Conservation (phyloP, 495 filamentous ascomycete species). For the Annulohypoxylon bovei region DNA sequence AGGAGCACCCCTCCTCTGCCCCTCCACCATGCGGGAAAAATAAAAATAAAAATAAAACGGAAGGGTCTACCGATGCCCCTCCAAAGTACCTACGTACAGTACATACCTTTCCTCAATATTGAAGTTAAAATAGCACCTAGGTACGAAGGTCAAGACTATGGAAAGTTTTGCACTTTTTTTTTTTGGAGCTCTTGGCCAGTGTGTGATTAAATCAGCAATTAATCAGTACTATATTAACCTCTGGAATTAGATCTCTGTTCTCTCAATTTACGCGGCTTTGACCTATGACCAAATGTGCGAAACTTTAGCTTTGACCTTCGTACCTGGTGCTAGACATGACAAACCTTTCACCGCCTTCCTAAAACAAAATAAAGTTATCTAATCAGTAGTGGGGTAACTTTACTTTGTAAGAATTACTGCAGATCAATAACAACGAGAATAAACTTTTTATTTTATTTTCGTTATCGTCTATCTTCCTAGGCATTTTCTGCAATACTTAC, state of each 20-base stretch:
- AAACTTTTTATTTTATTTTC: constrained; percentile 12
- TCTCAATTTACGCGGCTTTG: too few relatives aligned
- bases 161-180: too few relatives aligned
- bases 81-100: constrained; percentile 7
- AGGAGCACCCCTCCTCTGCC: neutral
- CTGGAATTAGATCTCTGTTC: too few relatives aligned
- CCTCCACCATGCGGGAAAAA: neutral
- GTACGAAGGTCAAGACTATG: too few relatives aligned
- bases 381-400: constrained; percentile 30
- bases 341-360: constrained; percentile 20
- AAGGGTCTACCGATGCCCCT: constrained; percentile 16
- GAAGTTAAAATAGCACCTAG: too few relatives aligned
- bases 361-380: constrained; percentile 11
- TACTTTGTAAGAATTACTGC: too few relatives aligned
- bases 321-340: neutral
- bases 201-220: too few relatives aligned
- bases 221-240: too few relatives aligned
- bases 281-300: too few relatives aligned
- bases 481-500: neutral
- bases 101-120: too few relatives aligned
- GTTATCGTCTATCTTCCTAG: neutral
- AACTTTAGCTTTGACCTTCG: too few relatives aligned
- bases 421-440: neutral
- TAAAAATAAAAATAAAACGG: neutral
- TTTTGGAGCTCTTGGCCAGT: too few relatives aligned